A percentile compares a stretch with the other conserved stretches of the same genome.
Conservation (phyloP, 257 asterid species). For the Fraxinus americana region DNA sequence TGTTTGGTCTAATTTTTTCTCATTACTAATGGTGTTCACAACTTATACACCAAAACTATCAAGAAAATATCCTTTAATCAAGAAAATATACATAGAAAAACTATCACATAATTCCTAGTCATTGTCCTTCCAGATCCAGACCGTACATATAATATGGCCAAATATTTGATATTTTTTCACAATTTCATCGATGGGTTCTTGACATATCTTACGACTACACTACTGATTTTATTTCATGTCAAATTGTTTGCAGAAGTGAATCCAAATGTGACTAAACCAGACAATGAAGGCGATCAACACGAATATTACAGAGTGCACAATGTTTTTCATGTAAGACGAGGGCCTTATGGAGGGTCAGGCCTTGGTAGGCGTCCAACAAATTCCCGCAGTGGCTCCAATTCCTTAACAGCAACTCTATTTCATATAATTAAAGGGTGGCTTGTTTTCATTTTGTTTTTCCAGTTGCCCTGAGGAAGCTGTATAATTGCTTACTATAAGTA, state of each 20-base stretch:
- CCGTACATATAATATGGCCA: background rate
- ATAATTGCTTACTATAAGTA: background rate
- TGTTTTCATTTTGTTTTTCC: constrained; percentile 20
- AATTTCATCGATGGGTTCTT: background rate
- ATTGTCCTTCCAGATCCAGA: background rate
- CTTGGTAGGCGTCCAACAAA: constrained; percentile 13
- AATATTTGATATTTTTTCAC: background rate
- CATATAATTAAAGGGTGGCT: constrained; percentile 13
- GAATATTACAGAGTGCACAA: background rate
- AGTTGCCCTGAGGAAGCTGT: constrained; percentile 14
- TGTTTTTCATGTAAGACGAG: constrained; percentile 23
- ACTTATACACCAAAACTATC: too few relatives aligned
- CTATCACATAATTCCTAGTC: too few relatives aligned
- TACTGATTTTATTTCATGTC: background rate
- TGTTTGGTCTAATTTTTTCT: background rate
- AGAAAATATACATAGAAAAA: background rate
- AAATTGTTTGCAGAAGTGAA: background rate
- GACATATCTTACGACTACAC: background rate
- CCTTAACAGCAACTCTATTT: constrained; percentile 13
- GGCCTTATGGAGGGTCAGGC: constrained; percentile 33
- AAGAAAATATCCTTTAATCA: background rate
- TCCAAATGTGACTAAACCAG: background rate
- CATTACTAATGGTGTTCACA: too few relatives aligned
- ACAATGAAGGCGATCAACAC: background rate
- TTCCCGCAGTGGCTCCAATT: constrained; percentile 16